phyloP scores from a whole-genome alignment of 768 basidiomycete species.

The Strobilomyces dryophilus region DNA sequence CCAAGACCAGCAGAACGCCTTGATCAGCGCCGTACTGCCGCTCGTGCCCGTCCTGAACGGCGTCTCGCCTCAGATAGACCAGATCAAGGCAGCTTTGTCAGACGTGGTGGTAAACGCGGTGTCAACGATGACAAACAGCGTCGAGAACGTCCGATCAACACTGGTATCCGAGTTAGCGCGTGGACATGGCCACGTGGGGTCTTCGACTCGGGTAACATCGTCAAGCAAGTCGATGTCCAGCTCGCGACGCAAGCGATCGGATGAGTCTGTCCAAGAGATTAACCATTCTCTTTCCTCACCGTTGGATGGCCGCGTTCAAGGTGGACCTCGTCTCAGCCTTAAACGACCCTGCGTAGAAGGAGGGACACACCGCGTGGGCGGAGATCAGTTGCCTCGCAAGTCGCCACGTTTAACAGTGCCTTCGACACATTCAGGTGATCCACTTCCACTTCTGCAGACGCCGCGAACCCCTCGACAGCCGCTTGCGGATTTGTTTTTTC shows the following conservation, averaged over 20 bases:
- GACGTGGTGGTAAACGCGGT: conserved; percentile 18
- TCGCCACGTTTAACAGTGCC: conserved; percentile 7
- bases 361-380: neutral
- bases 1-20: conserved; percentile 33
- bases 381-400: conserved; percentile 5
- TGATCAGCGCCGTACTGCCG: conserved; percentile 49
- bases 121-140: conserved; percentile 11
- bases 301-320: conserved; percentile 1
- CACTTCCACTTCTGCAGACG: conserved; percentile 1
- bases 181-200: neutral
- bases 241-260: conserved; percentile 4
- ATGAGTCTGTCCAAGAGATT: neutral
- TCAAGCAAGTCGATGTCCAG: neutral
- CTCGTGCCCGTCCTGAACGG: conserved; percentile 59
- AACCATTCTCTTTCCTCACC: conserved; percentile 8
- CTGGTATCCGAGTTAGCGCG: conserved; percentile 5
- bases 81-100: conserved; percentile 16
- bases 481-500: conserved; percentile 14
- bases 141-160: conserved; percentile 13
- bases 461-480: conserved; percentile 18
- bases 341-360: conserved; percentile 19
- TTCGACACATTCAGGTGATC: neutral
- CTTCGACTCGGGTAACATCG: conserved; percentile 4
- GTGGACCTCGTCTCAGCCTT: neutral
- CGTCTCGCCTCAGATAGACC: conserved; percentile 50